Evolutionary conservation across 495 filamentous ascomycete genomes (phyloP).

Genomic region (Bombardia bombarda): DNA sequence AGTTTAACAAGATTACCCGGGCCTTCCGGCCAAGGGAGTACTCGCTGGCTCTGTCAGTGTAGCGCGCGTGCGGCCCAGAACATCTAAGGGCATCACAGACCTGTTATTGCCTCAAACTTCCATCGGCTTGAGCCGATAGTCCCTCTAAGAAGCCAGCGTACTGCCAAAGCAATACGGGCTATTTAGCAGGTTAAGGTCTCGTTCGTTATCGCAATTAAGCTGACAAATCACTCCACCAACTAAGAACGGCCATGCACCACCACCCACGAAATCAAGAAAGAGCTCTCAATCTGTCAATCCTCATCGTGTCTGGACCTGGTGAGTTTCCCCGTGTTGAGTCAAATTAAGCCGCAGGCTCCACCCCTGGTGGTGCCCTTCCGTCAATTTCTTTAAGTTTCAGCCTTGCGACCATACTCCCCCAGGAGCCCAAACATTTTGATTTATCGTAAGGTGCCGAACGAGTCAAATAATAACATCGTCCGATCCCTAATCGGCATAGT

Average conservation of each 20-base stretch:
- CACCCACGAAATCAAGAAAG: constrained; percentile 60
- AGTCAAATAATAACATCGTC: constrained; percentile 62
- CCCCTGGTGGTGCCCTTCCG: constrained; percentile 30
- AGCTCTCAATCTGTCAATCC: constrained; percentile 60
- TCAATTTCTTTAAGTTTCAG: constrained; percentile 65
- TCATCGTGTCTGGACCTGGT: constrained; percentile 60
- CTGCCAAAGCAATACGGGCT: constrained; percentile 56
- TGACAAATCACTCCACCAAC: constrained; percentile 65
- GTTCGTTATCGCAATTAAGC: constrained; percentile 72
- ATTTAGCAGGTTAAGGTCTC: constrained; percentile 58
- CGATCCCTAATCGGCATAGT: constrained; percentile 68
- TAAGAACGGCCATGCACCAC: constrained; percentile 61
- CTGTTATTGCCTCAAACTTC: constrained; percentile 66
- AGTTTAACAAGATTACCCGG: constrained; percentile 23
- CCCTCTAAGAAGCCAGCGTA: constrained; percentile 58
- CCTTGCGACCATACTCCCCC: constrained; percentile 68
- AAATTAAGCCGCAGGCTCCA: constrained; percentile 64
- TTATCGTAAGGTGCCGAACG: constrained; percentile 62
- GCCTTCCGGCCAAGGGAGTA: constrained; percentile 63
- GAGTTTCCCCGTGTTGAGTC: constrained; percentile 62
- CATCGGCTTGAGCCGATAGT: constrained; percentile 44
- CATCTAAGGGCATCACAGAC: constrained; percentile 67
- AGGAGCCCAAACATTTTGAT: constrained; percentile 71
- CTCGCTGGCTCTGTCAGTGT: constrained; percentile 66
- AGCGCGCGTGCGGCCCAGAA: constrained; percentile 66